Conservation (phyloP, 78 protist species). For the Polysphondylium violaceum region DNA sequence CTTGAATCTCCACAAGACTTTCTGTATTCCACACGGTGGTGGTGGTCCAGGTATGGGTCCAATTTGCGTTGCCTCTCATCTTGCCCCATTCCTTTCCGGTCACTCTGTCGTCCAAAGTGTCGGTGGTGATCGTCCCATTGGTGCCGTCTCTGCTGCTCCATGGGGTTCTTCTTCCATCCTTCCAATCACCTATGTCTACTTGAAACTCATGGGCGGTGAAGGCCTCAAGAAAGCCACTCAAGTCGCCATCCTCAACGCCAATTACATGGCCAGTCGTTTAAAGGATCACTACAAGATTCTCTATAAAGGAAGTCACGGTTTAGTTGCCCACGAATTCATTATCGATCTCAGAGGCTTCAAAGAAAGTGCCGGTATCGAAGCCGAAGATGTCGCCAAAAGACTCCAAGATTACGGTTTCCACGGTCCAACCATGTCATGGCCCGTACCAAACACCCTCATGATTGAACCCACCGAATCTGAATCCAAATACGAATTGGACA, state of each 20-base stretch:
- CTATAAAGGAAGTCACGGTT: slow-evolving; percentile 87
- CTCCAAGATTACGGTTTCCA: slow-evolving; percentile 95
- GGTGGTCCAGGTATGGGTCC: slow-evolving; percentile 99
- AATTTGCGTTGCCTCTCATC: slow-evolving; percentile 92
- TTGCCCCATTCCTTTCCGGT: slow-evolving; percentile 92
- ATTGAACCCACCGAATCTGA: slow-evolving; percentile 98
- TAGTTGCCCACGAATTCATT: slow-evolving; percentile 97
- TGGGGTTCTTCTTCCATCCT: slow-evolving; percentile 93
- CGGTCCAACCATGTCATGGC: slow-evolving; percentile 93
- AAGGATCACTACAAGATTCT: slow-evolving; percentile 89
- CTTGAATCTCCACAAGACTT: slow-evolving; percentile 99
- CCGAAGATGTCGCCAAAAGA: slow-evolving; percentile 98
- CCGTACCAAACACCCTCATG: slow-evolving; percentile 98
- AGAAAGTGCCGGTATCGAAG: slow-evolving; percentile 89
- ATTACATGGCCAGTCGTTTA: slow-evolving; percentile 97
- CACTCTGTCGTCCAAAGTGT: slow-evolving; percentile 62
- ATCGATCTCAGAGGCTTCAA: slow-evolving; percentile 92
- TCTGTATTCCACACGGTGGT: slow-evolving; percentile 99
- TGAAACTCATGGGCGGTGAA: slow-evolving; percentile 92
- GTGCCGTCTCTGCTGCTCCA: slow-evolving; percentile 95
- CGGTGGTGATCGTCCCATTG: slow-evolving; percentile 82
- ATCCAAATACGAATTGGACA: slow-evolving; percentile 94
- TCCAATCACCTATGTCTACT: slow-evolving; percentile 96
- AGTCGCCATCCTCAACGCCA: slow-evolving; percentile 97
- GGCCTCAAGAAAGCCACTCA: slow-evolving; percentile 91